phyloP scores from a whole-genome alignment of 2,329 filamentous ascomycete species.

The Verticillium albo-atrum region DNA sequence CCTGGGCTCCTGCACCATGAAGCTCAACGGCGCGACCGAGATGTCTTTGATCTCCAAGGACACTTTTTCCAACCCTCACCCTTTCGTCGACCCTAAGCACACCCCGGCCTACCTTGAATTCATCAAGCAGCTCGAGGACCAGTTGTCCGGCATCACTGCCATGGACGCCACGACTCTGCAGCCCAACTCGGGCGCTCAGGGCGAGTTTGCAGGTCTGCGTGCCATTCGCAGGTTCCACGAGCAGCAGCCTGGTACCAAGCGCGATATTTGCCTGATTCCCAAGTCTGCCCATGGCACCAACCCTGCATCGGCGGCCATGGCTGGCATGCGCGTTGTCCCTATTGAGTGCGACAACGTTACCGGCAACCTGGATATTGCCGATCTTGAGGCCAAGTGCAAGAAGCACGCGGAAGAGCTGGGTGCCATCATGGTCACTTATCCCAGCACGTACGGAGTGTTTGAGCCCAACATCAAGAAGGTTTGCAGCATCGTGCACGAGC shows the following conservation, averaged over 20 bases:
- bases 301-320: conserved; percentile 92
- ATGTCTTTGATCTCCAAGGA: conserved; percentile 83
- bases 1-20: conserved; percentile 96
- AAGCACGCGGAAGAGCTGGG: conserved; percentile 81
- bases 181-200: conserved; percentile 93
- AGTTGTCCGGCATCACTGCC: conserved; percentile 79
- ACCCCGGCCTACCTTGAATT: conserved; percentile 66
- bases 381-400: conserved; percentile 83
- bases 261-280: conserved; percentile 91
- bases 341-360: conserved; percentile 86
- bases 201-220: conserved; percentile 86
- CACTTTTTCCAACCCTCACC: conserved; percentile 75
- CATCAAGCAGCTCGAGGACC: conserved; percentile 66
- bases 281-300: conserved; percentile 96
- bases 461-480: conserved; percentile 84
- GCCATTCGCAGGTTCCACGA: conserved; percentile 84
- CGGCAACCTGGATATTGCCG: conserved; percentile 82
- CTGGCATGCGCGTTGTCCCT: conserved; percentile 87
- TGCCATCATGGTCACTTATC: conserved; percentile 96
- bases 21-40: conserved; percentile 89
- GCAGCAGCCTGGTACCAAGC: conserved; percentile 60
- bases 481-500: conserved; percentile 77
- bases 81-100: conserved; percentile 63
- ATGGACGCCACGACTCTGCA: conserved; percentile 89
- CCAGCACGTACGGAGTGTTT: conserved; percentile 91